Evolutionary conservation across 2,329 filamentous ascomycete species (phyloP).

Genomic region (Ophiostoma piceae): DNA sequence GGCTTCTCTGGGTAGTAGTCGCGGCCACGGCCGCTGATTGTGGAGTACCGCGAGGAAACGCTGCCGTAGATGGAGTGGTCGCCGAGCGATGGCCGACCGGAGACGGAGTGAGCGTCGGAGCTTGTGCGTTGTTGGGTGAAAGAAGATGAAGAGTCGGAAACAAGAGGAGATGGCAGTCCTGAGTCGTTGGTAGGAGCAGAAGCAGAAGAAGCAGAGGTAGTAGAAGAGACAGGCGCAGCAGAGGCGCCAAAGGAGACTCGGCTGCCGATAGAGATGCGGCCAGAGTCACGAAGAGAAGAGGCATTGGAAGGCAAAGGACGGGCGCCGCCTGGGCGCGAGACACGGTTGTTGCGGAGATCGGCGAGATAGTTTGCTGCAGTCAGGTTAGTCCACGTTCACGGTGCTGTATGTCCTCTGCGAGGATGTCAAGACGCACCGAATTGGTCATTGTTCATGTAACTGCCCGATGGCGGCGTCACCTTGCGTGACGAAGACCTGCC

Average conservation of each 20-base stretch:
- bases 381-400: neutral
- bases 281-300: slow-evolving; percentile 27
- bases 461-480: slow-evolving; percentile 51
- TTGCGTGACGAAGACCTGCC: slow-evolving; percentile 26
- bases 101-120: slow-evolving; percentile 17
- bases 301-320: slow-evolving; percentile 51
- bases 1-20: slow-evolving; percentile 49
- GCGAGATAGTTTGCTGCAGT: slow-evolving; percentile 61
- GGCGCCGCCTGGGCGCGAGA: slow-evolving; percentile 64
- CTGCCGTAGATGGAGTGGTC: slow-evolving; percentile 44
- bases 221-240: neutral
- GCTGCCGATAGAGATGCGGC: slow-evolving; percentile 18
- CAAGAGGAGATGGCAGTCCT: neutral
- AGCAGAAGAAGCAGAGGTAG: slow-evolving; percentile 30
- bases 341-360: slow-evolving; percentile 63
- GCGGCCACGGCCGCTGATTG: slow-evolving; percentile 40
- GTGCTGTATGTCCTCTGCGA: neutral
- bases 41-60: slow-evolving; percentile 48
- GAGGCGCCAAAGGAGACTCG: slow-evolving; percentile 18
- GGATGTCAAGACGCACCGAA: slow-evolving; percentile 42
- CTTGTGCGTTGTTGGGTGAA: slow-evolving; percentile 29
- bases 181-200: neutral
- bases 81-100: slow-evolving; percentile 25
- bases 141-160: slow-evolving; percentile 26
- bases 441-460: slow-evolving; percentile 63